These are phyloP conservation scores for Annulohypoxylon nitens DNA, from an alignment of 495 filamentous ascomycete species.

Conservation along the genomic window DNA sequence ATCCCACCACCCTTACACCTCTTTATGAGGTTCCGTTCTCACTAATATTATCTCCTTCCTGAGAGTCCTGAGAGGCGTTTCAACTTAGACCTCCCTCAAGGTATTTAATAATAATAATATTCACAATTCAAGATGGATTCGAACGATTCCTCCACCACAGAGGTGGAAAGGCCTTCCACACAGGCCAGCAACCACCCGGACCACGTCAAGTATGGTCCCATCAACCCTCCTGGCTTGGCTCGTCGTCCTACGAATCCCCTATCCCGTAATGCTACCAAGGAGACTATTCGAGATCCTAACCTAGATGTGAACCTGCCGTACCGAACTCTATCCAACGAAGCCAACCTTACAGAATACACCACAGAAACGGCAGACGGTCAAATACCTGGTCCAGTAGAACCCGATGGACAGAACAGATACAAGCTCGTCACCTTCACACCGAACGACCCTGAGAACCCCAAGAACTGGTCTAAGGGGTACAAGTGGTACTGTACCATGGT, in stretches of 20 bases:
- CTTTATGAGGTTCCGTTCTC: slow-evolving; percentile 19
- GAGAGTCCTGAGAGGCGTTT: slow-evolving; percentile 12
- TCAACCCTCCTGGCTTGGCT: slow-evolving; percentile 22
- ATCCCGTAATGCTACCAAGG: slow-evolving; percentile 35
- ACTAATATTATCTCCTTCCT: slow-evolving; percentile 8
- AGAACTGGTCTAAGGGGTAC: slow-evolving; percentile 73
- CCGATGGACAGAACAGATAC: slow-evolving; percentile 68
- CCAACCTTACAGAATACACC: slow-evolving; percentile 74
- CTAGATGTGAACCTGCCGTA: slow-evolving; percentile 70
- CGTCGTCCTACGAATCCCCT: slow-evolving; percentile 32
- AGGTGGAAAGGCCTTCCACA: slow-evolving; percentile 10
- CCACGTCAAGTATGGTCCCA: slow-evolving; percentile 28
- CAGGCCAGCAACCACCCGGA: not conserved
- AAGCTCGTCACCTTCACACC: slow-evolving; percentile 80
- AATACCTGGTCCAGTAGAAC: slow-evolving; percentile 70
- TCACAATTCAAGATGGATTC: slow-evolving; percentile 30
- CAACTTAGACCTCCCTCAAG: slow-evolving; percentile 13
- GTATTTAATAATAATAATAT: slow-evolving; percentile 28
- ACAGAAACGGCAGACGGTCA: slow-evolving; percentile 69
- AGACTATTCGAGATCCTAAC: slow-evolving; percentile 40
- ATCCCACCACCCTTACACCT: slow-evolving; percentile 29
- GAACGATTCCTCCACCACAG: slow-evolving; percentile 23
- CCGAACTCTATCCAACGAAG: slow-evolving; percentile 69
- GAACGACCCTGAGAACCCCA: slow-evolving; percentile 75
- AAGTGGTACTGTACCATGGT: slow-evolving; percentile 79